Percentiles rank a stretch among this genome's conserved stretches.
These are phyloP conservation scores for Pseudotulostoma volvatum DNA, from an alignment of 495 filamentous ascomycete species.

Conservation along the genomic window DNA sequence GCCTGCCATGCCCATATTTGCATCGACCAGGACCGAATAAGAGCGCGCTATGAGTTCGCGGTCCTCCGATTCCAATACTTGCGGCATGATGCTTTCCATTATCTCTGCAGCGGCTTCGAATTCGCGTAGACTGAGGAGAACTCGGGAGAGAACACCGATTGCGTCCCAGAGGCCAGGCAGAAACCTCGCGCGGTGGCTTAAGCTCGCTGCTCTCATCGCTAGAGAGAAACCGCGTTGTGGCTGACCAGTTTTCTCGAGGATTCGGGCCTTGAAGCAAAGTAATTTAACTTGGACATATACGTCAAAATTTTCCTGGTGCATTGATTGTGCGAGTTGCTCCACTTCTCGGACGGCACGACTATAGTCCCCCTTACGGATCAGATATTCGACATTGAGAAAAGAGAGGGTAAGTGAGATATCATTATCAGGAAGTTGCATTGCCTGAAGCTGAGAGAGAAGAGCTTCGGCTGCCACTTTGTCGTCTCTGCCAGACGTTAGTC, in stretches of 20 bases:
- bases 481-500: conserved; percentile 28
- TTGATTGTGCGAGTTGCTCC: conserved; percentile 45
- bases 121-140: conserved; percentile 57
- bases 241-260: conserved; percentile 53
- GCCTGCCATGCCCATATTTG: conserved; percentile 68
- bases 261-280: conserved; percentile 56
- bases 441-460: conserved; percentile 44
- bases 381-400: conserved; percentile 53
- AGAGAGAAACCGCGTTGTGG: conserved; percentile 73
- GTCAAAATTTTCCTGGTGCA: conserved; percentile 58
- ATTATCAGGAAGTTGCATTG: conserved; percentile 39
- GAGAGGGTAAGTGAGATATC: conserved; percentile 58
- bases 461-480: conserved; percentile 52
- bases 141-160: conserved; percentile 47
- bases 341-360: conserved; percentile 47
- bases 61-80: conserved; percentile 61
- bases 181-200: conserved; percentile 55
- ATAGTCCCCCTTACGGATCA: conserved; percentile 46
- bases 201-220: conserved; percentile 60
- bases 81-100: conserved; percentile 61
- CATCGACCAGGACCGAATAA: conserved; percentile 66
- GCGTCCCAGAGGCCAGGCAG: conserved; percentile 65
- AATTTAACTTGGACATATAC: conserved; percentile 57
- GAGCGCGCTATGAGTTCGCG: conserved; percentile 45
- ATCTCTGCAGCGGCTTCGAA: conserved; percentile 53